phyloP scores from a whole-genome alignment of 805 yeast species.

The Zygosaccharomyces siamensis region DNA sequence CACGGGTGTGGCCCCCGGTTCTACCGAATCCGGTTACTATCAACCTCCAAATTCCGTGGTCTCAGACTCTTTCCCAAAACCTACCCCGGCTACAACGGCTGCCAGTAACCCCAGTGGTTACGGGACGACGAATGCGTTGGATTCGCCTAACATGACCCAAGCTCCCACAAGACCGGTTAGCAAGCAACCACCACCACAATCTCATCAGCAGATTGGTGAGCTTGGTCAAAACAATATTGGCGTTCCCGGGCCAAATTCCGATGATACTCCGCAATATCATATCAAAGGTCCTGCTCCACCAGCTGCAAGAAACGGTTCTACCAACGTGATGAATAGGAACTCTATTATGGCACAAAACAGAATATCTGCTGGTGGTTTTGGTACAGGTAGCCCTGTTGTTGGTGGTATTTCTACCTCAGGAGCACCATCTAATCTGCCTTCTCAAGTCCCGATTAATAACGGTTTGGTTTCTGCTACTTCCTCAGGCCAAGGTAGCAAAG shows the following conservation, averaged over 20 bases:
- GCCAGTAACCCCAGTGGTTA: neutral
- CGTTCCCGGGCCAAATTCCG: neutral
- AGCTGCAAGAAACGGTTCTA: conserved; percentile 43
- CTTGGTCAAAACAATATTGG: neutral
- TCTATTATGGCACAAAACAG: conserved; percentile 28
- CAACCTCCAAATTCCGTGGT: conserved; percentile 1
- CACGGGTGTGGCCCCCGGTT: neutral
- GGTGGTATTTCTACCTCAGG: neutral
- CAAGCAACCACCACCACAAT: neutral
- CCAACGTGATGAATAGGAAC: conserved; percentile 26
- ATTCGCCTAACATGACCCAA: conserved; percentile 1
- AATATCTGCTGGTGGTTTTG: conserved; percentile 8
- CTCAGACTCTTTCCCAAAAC: neutral
- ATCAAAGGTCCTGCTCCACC: conserved; percentile 42
- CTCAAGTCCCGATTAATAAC: neutral
- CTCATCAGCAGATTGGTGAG: neutral
- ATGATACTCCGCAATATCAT: conserved; percentile 9
- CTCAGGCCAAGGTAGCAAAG: neutral
- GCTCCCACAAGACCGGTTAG: conserved; percentile 2
- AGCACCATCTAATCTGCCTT: neutral
- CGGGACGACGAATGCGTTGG: neutral
- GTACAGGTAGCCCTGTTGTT: neutral
- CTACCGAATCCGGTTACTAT: conserved; percentile 2
- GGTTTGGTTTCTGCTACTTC: neutral
- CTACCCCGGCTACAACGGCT: conserved; percentile 1